Conservation (phyloP, 1,284 basidiomycete genomes). For the Ustilago nuda region DNA sequence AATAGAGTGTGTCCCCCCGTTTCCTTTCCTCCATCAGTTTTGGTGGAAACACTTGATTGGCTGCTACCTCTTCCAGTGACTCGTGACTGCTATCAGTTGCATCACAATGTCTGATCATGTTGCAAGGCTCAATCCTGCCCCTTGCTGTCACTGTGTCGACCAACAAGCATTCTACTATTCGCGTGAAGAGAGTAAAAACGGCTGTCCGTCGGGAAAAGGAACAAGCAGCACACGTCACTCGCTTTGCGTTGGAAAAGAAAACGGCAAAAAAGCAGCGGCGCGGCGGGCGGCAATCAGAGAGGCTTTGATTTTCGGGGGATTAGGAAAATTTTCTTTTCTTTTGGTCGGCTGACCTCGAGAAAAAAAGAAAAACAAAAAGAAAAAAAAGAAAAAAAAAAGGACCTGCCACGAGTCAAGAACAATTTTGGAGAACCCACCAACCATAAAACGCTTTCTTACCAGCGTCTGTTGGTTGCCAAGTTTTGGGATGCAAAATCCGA, state of each 20-base stretch:
- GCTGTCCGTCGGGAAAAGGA: not conserved
- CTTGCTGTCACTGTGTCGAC: not conserved
- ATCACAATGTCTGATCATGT: not conserved
- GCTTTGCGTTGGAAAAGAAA: not conserved
- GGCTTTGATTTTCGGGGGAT: constrained; percentile 9
- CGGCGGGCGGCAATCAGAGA: constrained; percentile 19
- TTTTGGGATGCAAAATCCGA: constrained; percentile 6
- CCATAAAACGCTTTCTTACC: not conserved
- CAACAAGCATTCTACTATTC: not conserved
- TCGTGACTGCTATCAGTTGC: not conserved
- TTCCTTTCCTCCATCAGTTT: not conserved
- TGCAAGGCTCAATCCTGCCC: not conserved
- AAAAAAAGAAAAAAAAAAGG: no score
- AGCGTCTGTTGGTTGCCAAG: not conserved
- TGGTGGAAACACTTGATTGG: constrained; percentile 9
- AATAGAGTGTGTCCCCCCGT: not conserved
- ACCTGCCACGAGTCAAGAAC: not conserved
- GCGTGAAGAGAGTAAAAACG: not conserved
- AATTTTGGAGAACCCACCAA: constrained; percentile 17
- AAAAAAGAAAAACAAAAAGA: not conserved
- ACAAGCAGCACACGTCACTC: not conserved
- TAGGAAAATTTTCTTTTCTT: constrained; percentile 1
- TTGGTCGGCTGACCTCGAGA: constrained; percentile 9
- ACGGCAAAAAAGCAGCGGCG: not conserved
- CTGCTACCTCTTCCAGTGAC: not conserved